A percentile compares a stretch with the other conserved stretches of the same genome.
These are phyloP conservation scores for Penicillium sumatraense DNA, from an alignment of 2,329 filamentous ascomycete genomes.

Conservation along the genomic window DNA sequence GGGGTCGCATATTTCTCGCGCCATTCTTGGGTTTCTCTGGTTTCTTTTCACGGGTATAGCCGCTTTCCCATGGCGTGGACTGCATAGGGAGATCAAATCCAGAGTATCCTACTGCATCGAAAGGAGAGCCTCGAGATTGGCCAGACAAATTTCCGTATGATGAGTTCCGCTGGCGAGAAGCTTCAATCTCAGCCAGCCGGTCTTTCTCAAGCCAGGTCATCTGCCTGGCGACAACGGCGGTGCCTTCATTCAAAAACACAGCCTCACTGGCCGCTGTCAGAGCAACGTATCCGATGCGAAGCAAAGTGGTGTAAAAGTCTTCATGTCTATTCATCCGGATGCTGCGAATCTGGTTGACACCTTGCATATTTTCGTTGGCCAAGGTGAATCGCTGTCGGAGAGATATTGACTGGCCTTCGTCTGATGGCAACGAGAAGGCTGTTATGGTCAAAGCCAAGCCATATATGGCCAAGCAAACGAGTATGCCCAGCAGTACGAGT, in stretches of 20 bases:
- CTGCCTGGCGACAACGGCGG: constrained; percentile 70
- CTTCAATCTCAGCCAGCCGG: constrained; percentile 75
- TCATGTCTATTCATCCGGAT: constrained; percentile 83
- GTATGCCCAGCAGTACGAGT: constrained; percentile 79
- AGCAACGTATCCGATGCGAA: constrained; percentile 84
- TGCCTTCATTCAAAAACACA: constrained; percentile 92
- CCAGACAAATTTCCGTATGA: constrained; percentile 19
- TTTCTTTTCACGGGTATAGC: constrained; percentile 52
- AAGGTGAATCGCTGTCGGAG: constrained; percentile 65
- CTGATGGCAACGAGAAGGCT: constrained; percentile 66
- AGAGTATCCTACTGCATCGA: constrained; percentile 38
- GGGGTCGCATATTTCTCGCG: constrained; percentile 40
- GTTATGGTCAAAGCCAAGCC: constrained; percentile 75
- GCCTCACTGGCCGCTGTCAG: constrained; percentile 94
- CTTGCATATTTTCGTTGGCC: constrained; percentile 89
- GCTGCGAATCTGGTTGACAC: constrained; percentile 81
- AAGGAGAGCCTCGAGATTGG: constrained; percentile 24
- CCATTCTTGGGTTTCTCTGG: constrained; percentile 44
- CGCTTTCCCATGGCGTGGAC: constrained; percentile 47
- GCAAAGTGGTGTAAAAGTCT: constrained; percentile 91
- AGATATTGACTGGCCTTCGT: constrained; percentile 49
- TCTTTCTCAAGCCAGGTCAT: constrained; percentile 94
- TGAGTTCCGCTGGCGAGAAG: constrained; percentile 39
- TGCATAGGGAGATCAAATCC: constrained; percentile 41
- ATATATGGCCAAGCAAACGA: constrained; percentile 78